Evolutionary conservation across 805 yeast species (phyloP), one percentile per base, ranked within the genome.

Genomic region (Brettanomyces sp.): DNA sequence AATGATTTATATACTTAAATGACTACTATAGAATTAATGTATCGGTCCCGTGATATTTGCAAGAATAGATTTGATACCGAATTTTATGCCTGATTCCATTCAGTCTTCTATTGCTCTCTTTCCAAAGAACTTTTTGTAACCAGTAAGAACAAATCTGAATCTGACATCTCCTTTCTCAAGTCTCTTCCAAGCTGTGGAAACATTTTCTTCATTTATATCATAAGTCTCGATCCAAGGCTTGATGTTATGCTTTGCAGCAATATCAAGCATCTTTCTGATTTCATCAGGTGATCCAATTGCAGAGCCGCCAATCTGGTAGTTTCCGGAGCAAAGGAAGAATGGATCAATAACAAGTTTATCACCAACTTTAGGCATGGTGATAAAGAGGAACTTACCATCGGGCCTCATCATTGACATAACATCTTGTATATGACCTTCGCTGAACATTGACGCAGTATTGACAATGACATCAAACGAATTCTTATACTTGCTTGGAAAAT

Each of bases 211-310:
- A 47, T 61, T 58, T 39, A 77, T 69, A 32, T 73, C 76, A 28
- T 76, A 56, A 34, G 67, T 69, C 62, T 77, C 80, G 45, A 75
- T 60, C 79, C 77, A 72, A 24, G 79, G 74, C 51, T 67, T 68
- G 48, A 76, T 60, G 32, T 67, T 60, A 39, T 74, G 58, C 41
- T 74, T 63, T 7, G 72, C 72, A 33, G 76, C 77, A 46, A 77
- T 48, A 23, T 71, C 53, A 53, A 77, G 64, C 74, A 77, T 69
- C 41, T 68, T 66, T 35, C 60, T 55, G 40, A 73, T 71, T 56
- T 77, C 80, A 9, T 55, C 51, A 51, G 66, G 68, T 43, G 74
- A 64, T 35, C 81, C 81, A 51, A 75, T 59, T 25, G 41, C 53
- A 40, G 69, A 59, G 46, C 62, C 66, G 33, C 57, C 55, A 39